A percentile compares a stretch with the other conserved stretches of the same genome.
These are phyloP conservation scores for Cerioporus squamosus DNA, from an alignment of 1,284 basidiomycete species.

Conservation along the genomic window DNA sequence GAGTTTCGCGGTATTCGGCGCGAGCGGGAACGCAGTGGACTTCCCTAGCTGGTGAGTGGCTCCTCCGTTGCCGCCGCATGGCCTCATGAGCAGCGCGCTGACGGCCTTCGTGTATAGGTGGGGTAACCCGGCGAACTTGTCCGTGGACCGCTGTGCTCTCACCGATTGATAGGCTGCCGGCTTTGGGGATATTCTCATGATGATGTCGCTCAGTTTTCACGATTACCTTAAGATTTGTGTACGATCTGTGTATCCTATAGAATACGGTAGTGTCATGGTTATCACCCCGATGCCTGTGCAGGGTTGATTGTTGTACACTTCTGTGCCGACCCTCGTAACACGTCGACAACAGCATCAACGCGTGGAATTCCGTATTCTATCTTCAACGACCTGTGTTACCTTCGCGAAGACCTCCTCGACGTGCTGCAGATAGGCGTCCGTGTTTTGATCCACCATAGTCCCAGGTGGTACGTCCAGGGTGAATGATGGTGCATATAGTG, in stretches of 20 bases:
- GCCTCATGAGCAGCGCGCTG: constrained; percentile 8
- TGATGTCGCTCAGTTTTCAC: not conserved
- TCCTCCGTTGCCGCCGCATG: not conserved
- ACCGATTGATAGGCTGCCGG: constrained; percentile 2
- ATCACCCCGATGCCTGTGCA: not conserved
- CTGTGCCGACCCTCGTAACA: not conserved
- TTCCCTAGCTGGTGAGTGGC: constrained; percentile 45
- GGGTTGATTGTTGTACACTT: not conserved
- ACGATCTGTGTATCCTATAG: not conserved
- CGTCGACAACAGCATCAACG: too few relatives aligned
- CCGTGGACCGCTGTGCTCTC: constrained; percentile 32
- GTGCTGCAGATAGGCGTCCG: constrained; percentile 46
- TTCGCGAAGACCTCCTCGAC: constrained; percentile 9
- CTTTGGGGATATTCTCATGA: not conserved
- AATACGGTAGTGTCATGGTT: not conserved
- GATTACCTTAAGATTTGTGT: not conserved
- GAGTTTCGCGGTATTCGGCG: constrained; percentile 70
- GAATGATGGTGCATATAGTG: constrained; percentile 78
- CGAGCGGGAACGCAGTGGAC: constrained; percentile 58
- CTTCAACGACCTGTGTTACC: constrained; percentile 1
- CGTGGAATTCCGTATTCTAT: not conserved
- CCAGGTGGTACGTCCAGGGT: constrained; percentile 76
- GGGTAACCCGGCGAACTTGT: constrained; percentile 36
- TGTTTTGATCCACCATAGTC: constrained; percentile 76
- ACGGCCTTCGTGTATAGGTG: constrained; percentile 22